These are phyloP conservation scores for Herpetomonas muscarum DNA, from an alignment of 208 protist species.

Conservation along the genomic window DNA sequence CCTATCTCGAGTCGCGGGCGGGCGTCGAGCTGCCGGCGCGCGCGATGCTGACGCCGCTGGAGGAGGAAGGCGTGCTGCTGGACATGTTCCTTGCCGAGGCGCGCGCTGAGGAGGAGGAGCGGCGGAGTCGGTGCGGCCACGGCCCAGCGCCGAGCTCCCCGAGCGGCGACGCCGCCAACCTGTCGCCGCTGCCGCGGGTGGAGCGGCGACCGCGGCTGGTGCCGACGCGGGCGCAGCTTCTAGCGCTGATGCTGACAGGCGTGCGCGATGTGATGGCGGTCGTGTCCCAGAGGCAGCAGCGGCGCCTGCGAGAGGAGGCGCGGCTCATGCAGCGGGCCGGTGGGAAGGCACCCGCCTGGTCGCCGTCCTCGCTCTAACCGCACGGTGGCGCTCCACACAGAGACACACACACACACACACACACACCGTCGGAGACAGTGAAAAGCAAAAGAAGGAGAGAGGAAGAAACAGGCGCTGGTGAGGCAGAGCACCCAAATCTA, in stretches of 20 bases:
- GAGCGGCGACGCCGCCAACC: background rate
- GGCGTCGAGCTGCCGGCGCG: constrained; percentile 27
- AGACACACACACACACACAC: background rate
- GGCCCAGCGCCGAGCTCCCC: too few relatives aligned
- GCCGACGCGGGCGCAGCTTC: constrained; percentile 5
- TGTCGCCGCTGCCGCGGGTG: too few relatives aligned
- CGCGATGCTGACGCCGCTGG: constrained; percentile 31
- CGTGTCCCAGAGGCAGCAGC: too few relatives aligned
- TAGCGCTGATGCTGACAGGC: background rate
- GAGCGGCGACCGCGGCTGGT: background rate
- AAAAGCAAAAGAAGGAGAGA: too few relatives aligned
- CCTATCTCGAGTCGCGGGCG: constrained; percentile 57
- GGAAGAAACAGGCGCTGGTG: too few relatives aligned
- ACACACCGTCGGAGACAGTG: too few relatives aligned
- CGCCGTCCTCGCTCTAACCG: too few relatives aligned
- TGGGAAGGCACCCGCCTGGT: too few relatives aligned
- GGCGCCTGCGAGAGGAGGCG: too few relatives aligned
- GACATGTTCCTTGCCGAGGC: constrained; percentile 41
- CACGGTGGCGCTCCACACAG: background rate
- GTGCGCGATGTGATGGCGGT: background rate
- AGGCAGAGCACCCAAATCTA: too few relatives aligned
- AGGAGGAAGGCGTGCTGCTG: constrained; percentile 56
- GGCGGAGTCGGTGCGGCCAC: too few relatives aligned
- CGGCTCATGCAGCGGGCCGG: too few relatives aligned
- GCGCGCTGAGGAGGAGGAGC: constrained; percentile 46